Evolutionary conservation across 495 filamentous ascomycete genomes (phyloP), one percentile per base, ranked within the genome.

Genomic region (Aspergillus egyptiacus): DNA sequence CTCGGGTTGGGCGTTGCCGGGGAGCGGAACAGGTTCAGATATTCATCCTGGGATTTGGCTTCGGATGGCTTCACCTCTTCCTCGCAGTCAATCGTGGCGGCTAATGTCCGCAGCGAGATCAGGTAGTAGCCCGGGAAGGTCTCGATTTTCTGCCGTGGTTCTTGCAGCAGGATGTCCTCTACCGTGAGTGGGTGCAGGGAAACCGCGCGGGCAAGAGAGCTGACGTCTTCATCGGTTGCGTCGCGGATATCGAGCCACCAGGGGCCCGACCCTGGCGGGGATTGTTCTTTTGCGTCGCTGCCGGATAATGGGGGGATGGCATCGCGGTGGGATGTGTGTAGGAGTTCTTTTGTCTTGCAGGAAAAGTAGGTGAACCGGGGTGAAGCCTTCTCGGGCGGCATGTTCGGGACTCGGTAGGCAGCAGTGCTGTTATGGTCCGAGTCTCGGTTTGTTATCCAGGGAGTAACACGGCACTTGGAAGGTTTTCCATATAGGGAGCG

Each of bases 71-170:
- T 66, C 25, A 4, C 45, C 43, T 11, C 24, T 15, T 13, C n/a
- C 6, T 31, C 8, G 28, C 28, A 31, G 40, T 78, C 77, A 35
- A 22, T 5, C 14, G 27, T 3, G 2, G 87, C 80, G 22, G 79
- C 67, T 36, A 96, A 89, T 0, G 88, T 93, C 33, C 89, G 84
- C 71, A 96, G 95, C 50, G 85, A 91, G 31, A 95, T 86, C 51
- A 97, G 88, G 61, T 97, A 97, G 70, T 97, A 97, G 19, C 85
- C 82, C 17, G 82, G 79, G 66, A 95, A 96, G 18, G 96, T 82
- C 60, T 97, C 91, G 24, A 97, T 91, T 70, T 97, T 96, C 68
- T 96, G 93, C 8, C 91, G 85, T 2, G 89, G 79, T 65, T 97
- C 91, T 50, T 91, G 89, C 3, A 83, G 89, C 9, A 78, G 81